Evolutionary conservation across 129 eudicot species (phyloP), one percentile per base, ranked within the genome.

Genomic region (Flaveria bidentis): DNA sequence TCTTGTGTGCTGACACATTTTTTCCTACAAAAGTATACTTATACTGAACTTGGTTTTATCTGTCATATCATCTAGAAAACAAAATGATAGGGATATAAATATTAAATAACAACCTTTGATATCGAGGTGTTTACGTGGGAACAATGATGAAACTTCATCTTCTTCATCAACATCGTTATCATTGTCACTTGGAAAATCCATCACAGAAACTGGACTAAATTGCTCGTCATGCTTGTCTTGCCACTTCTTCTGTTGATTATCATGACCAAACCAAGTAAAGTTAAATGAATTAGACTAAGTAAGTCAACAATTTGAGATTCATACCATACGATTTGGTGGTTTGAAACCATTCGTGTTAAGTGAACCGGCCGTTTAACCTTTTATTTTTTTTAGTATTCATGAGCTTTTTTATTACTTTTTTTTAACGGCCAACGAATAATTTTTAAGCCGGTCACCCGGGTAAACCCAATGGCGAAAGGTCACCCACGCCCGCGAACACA

Each of bases 161-260:
- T 80, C 86, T 25, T 85, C 88, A 22, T 84, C 89, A 46, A 64
- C 82, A 51, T 77, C 82, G 5, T 86, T 88, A 17, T 79, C 89
- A 17, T 84, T 81, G 47, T 84, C 83, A 16, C 52, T 76, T 18
- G 91, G 96, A 67, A 89, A 90, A 79, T 93, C 97, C 79, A 90
- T 66, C 67, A 90, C 89, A 0, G 97, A 90, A 11, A 88, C 89
- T 2, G 97, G 98, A 81, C 98, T 93, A 65, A 81, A 82, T 26
- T 90, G 98, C 72, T 90, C 96, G 7, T 87, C 87, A 16, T 83
- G 78, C 28, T 84, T 85, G 49, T 72, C 81, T 52, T 73, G 60
- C 87, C 78, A 84, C 47, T 74, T 56, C 18, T 87, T 74, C 69
- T 86, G 82, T 76, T 30, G 23, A 41, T 42, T 30, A 74, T 75